These are phyloP conservation scores for Aleurites moluccanus DNA, from an alignment of 441 rosid genomes.

Conservation along the genomic window DNA sequence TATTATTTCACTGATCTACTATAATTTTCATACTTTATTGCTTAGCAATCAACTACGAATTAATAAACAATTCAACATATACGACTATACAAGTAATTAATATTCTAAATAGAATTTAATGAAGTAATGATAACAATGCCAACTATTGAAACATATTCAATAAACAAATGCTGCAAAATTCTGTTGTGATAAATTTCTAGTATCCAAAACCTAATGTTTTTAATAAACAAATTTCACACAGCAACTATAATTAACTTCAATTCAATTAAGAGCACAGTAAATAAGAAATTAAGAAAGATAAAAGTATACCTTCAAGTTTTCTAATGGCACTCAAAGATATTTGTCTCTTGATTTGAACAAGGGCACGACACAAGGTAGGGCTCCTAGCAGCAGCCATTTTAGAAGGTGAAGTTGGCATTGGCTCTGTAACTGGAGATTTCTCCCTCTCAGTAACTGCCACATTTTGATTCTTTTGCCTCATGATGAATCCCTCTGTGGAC, in stretches of 20 bases:
- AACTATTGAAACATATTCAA: neutral
- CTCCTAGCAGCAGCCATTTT: conserved; percentile 19
- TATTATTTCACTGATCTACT: neutral
- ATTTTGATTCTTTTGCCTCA: conserved; percentile 8
- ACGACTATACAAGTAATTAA: conserved; percentile 1
- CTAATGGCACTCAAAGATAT: neutral
- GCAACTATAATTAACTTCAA: neutral
- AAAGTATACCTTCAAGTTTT: conserved; percentile 25
- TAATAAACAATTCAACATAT: neutral
- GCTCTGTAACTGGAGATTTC: neutral
- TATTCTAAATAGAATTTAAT: neutral
- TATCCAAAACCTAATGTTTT: neutral
- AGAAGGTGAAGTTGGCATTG: conserved; percentile 20
- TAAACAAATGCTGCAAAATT: neutral
- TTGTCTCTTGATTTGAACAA: conserved; percentile 21
- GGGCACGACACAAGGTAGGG: conserved; percentile 26
- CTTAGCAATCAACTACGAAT: neutral
- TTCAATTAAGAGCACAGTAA: neutral
- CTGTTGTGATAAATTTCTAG: neutral
- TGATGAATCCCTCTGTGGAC: conserved; percentile 2
- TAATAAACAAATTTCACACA: neutral
- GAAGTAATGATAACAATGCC: neutral
- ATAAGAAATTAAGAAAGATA: neutral
- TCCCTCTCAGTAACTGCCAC: conserved; percentile 4
- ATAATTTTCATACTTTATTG: neutral